phyloP scores from a whole-genome alignment of 176 grass and related monocot species.

The Lolium rigidum region DNA sequence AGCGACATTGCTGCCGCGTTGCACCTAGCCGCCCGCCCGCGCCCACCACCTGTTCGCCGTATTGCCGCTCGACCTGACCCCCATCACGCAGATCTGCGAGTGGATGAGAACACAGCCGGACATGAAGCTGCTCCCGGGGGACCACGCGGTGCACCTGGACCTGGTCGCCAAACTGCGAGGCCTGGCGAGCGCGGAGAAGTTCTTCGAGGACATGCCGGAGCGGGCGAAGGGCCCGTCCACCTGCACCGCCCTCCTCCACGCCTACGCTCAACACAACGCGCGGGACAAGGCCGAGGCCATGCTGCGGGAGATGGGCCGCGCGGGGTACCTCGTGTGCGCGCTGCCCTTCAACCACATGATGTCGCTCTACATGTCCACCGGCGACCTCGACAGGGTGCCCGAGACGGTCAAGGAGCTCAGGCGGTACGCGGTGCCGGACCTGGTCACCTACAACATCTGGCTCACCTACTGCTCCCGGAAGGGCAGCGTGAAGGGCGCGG shows the following conservation, averaged over 20 bases:
- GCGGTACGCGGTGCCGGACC: conserved; percentile 59
- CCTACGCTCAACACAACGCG: conserved; percentile 56
- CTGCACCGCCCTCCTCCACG: conserved; percentile 72
- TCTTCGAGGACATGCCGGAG: conserved; percentile 89
- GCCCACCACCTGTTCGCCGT: conserved; percentile 41
- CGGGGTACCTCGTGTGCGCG: conserved; percentile 60
- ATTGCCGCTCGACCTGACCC: conserved; percentile 25
- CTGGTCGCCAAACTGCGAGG: conserved; percentile 78
- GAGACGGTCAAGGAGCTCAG: conserved; percentile 67
- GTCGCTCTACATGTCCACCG: conserved; percentile 67
- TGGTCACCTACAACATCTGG: conserved; percentile 82
- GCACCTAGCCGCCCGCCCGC: neutral
- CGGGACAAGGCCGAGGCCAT: conserved; percentile 77
- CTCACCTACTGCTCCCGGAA: conserved; percentile 75
- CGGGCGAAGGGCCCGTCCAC: conserved; percentile 74
- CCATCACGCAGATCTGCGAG: conserved; percentile 66
- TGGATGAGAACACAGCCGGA: conserved; percentile 81
- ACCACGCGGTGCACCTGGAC: conserved; percentile 91
- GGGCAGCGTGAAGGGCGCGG: conserved; percentile 49
- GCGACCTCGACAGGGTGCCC: conserved; percentile 60
- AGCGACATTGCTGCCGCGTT: neutral
- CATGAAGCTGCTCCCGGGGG: conserved; percentile 74
- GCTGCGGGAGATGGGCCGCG: conserved; percentile 64
- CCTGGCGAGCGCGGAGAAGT: conserved; percentile 77
- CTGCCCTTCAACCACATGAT: conserved; percentile 94